Percentiles rank a stretch among this genome's conserved stretches.
Evolutionary conservation across 176 grass and related monocot genomes (phyloP).

Genomic region (Echinochloa phyllopogon): DNA sequence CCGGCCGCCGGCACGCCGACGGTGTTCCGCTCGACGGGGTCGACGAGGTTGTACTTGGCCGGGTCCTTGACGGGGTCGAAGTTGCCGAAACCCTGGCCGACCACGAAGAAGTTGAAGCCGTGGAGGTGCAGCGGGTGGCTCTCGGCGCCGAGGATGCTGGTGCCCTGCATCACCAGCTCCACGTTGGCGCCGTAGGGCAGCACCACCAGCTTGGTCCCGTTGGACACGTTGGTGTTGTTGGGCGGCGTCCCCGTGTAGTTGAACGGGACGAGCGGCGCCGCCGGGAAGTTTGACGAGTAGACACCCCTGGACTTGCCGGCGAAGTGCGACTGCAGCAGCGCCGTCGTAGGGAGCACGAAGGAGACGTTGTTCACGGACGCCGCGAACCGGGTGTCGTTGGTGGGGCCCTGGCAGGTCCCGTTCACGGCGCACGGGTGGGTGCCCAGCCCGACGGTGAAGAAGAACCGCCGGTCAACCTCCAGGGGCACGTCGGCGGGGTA

Average conservation of each 20-base stretch:
- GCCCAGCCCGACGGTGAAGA: slow-evolving; percentile 76
- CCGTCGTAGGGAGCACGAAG: slow-evolving; percentile 61
- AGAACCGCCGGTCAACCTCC: slow-evolving; percentile 50
- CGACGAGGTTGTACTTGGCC: slow-evolving; percentile 71
- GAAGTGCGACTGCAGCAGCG: slow-evolving; percentile 78
- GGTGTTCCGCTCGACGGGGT: slow-evolving; percentile 77
- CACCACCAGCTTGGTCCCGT: slow-evolving; percentile 67
- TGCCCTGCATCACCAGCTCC: slow-evolving; percentile 79
- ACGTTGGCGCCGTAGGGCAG: slow-evolving; percentile 54
- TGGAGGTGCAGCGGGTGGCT: slow-evolving; percentile 83
- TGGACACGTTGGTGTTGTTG: slow-evolving; percentile 60
- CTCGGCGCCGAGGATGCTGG: slow-evolving; percentile 55
- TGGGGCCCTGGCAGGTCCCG: slow-evolving; percentile 62
- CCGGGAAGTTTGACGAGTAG: slow-evolving; percentile 62
- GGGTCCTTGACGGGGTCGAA: slow-evolving; percentile 54
- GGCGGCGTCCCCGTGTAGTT: slow-evolving; percentile 74
- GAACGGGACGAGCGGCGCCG: slow-evolving; percentile 49
- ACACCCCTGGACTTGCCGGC: slow-evolving; percentile 54
- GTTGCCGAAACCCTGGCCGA: slow-evolving; percentile 75
- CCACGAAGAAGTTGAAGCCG: slow-evolving; percentile 77
- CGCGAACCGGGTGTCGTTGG: slow-evolving; percentile 54
- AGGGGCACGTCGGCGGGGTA: slow-evolving; percentile 57
- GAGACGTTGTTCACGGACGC: slow-evolving; percentile 67
- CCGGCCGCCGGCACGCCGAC: slow-evolving; percentile 63
- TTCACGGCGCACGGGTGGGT: slow-evolving; percentile 60